Base-by-base conservation (phyloP, 148 eudicot genomes). In the Camellia sinensis region DNA sequence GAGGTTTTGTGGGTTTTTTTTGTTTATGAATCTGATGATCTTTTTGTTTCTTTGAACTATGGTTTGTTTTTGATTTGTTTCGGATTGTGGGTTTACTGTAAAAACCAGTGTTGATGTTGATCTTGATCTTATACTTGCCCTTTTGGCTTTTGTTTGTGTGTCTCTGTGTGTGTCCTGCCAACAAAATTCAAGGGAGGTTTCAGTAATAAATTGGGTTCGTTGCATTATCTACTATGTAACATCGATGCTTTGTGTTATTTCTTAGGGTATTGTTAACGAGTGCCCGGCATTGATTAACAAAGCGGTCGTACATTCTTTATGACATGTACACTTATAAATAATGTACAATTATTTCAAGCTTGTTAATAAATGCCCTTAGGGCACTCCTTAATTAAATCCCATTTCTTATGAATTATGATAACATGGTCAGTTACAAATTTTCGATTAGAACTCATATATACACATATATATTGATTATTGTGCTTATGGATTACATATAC, bases 91-190 rank as follows among this genome's bases (percentile, higher is more conserved):
- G 40, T 10, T 75, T 41, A 10, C 2, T 5, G 52, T 7, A 9
- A 17, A 59, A 45, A n/a, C 50, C 7, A 21, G 12, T 17, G 5
- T 76, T 21, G 4, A 44, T 41, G 46, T 75, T 75, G 37, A 62
- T 75, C 69, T 75, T 75, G 37, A 62, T 75, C 69, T 63, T 61
- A 14, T 73, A 17, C 17, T 43, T 63, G 9, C 5, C 12, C 7
- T 21, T 13, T 63, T 6, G 54, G 77, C 40, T 14, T 40, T 61
- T 15, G 77, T 73, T 74, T 74, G 3, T 74, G 22, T 59, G 77
- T 19, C 22, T 74, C 50, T 74, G 63, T 56, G 37, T 72, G 6
- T 71, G 57, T 48, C 21, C 40, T 41, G 77, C 10, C 45, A 11
- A 44, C 48, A 6, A 59, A n/a, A 8, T 44, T 13, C 6, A 7